Evolutionary conservation across 2,329 filamentous ascomycete genomes (phyloP), one percentile per base, ranked within the genome.

Genomic region (Rhinocladiella similis): DNA sequence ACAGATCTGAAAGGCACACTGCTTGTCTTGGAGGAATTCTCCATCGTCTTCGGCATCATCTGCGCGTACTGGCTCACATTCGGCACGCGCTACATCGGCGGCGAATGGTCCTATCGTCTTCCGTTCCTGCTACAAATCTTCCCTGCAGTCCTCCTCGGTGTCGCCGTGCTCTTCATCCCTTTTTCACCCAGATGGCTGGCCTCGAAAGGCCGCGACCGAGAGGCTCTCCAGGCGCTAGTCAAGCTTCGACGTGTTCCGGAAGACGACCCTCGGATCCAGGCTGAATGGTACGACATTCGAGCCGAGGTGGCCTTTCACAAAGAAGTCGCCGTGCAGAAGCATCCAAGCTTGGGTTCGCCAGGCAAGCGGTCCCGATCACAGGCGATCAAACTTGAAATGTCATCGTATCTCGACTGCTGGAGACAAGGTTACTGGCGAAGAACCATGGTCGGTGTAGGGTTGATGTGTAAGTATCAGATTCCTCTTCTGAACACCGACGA

Each of bases 131-230:
- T 80, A 3, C 78, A 80, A 59, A 73, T 80, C 60, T 62, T 74
- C 12, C 72, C 72, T 1, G 70, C 70, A 0, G 68, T 73, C 41
- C 53, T 75, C 39, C 68, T 75, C 2, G 67, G 65, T 1, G 68
- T 62, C 1, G 68, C 71, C 20, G 72, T 75, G 1, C 58, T 69
- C 14, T 72, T 79, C 56, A 70, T 82, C 25, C 82, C 82, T 0
- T 83, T 79, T 62, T 83, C 80, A 0, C 81, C 82, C 0, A 73
- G 82, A 25, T 84, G 81, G 75, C 73, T 84, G 0, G 74, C 74
- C 6, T 74, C 73, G 4, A 73, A 76, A 48, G 74, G 73, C 9
- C 73, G 77, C 2, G 70, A 81, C 29, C 70, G 78, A 3, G 80
- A 83, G 53, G 76, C 77, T 0, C 69, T 83, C 5, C 56, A 71